A percentile compares a stretch with the other conserved stretches of the same genome.
Evolutionary conservation across 2,329 filamentous ascomycete species (phyloP).

Genomic region (Epicoccum sorghinum): DNA sequence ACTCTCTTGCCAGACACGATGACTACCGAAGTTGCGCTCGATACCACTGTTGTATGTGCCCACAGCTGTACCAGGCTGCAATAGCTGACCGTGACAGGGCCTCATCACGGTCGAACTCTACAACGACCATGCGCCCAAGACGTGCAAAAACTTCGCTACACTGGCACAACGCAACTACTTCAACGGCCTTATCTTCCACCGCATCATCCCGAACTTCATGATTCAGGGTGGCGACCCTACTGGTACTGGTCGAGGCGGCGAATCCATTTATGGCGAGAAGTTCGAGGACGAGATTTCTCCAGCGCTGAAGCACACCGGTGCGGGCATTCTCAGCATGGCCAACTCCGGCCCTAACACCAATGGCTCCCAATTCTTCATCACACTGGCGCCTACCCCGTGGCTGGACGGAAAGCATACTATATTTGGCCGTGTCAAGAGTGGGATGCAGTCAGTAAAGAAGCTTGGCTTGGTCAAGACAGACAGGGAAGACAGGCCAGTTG

Average conservation of each 20-base stretch:
- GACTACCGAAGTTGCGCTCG: constrained; percentile 74
- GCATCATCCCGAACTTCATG: constrained; percentile 97
- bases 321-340: constrained; percentile 94
- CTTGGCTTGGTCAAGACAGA: constrained; percentile 89
- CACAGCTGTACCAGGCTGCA: no score
- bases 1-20: constrained; percentile 23
- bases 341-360: constrained; percentile 94
- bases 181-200: constrained; percentile 84
- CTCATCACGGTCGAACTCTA: constrained; percentile 88
- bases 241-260: constrained; percentile 87
- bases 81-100: constrained; percentile 62
- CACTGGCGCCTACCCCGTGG: constrained; percentile 92
- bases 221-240: constrained; percentile 93
- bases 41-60: constrained; percentile 78
- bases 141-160: constrained; percentile 85
- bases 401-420: constrained; percentile 97
- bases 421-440: constrained; percentile 86
- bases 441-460: constrained; percentile 81
- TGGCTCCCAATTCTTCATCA: constrained; percentile 95
- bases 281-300: constrained; percentile 90
- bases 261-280: constrained; percentile 88
- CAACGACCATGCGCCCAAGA: constrained; percentile 83
- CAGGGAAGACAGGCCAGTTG: constrained; percentile 76
- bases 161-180: constrained; percentile 87
- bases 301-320: constrained; percentile 85